Base-by-base conservation (phyloP, 148 eudicot genomes). In the Suaeda aralocaspica region DNA sequence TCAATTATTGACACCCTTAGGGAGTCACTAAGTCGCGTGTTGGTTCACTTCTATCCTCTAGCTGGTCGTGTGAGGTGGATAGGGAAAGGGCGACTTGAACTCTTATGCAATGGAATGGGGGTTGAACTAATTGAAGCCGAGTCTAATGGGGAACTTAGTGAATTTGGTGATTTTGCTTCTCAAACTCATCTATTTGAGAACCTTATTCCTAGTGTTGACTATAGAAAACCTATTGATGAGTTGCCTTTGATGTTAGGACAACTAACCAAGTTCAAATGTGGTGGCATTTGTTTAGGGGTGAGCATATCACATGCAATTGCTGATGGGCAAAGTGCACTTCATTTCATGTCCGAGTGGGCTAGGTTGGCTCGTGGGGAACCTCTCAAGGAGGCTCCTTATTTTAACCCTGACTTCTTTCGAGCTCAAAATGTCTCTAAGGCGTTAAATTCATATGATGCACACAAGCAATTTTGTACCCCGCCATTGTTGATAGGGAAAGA, bases 271-370 rank as follows among this genome's bases (percentile, higher is more conserved):
- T 83, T 80, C 30, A 33, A 30, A 24, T 77, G 86, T 68, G 84
- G 86, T 6, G 78, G 86, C 1, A 25, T 83, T 53, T 71, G 78
- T 31, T 76, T 83, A 7, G 79, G 84, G 21, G 66, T 75, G 6
- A 75, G 64, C 21, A 80, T 77, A 52, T 83, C 86, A 13, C 86
- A 77, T 66, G 59, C 70, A 7, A 62, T 77, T 0, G 77, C 67
- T 1, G 86, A 83, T 45, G 84, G 86, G 1, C 74, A 70, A 64
- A 75, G 83, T 39, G 80, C 79, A 19, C 69, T 74, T 18, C 86
- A 80, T 64, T 72, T 83, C 33, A 71, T 80, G 48, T 25, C 64
- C 8, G 84, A 83, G 64, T 80, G 84, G 86, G 86, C 81, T 57
- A 77, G 83, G 74, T 68, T 83, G 1, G 70, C 83, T 46, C 79